Base-by-base conservation (phyloP, 805 yeast genomes). In the Dipodascus geniculatus region DNA sequence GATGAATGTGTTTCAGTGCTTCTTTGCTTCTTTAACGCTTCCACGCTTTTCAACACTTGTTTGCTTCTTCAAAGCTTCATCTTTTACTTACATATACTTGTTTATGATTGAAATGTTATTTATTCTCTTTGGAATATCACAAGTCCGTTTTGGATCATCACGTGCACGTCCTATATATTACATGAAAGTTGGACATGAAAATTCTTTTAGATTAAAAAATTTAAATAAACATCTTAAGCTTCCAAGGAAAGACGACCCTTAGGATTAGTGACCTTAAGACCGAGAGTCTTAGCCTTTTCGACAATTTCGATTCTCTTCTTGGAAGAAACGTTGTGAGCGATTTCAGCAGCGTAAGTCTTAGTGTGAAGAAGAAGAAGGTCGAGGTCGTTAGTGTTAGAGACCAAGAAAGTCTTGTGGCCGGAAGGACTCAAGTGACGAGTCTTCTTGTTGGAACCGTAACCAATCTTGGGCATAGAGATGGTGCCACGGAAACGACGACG, bases 401-500 rank as follows among this genome's bases (percentile, higher is more conserved):
- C 96, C 70, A 89, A 79, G 83, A 86, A 86, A 69, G 87, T 83
- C 83, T 89, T 95, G 95, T 87, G 96, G 74, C 99, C 99, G 62
- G 96, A 87, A 75, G 97, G 96, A 72, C 80, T 77, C 80, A 93
- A 73, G 84, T 83, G 87, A 78, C 85, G 88, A 74, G 99, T 93
- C 83, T 85, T 89, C 82, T 88, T 93, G 96, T 93, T 89, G 69
- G 98, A 89, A 79, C 99, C 97, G 83, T 87, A 93, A 83, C 99
- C 99, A 71, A 93, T 90, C 82, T 86, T 90, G 82, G 99, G 99
- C 83, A 91, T 95, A 70, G 90, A 81, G 74, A 93, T 87, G 79
- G 91, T 85, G 74, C 99, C 99, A 85, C 97, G 88, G 96, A 93
- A 93, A 61, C 75, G 71, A 83, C 99, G 91, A 83, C 99, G 93